Percentiles rank a stretch among this genome's conserved stretches.
Evolutionary conservation across 352 stramenopile genomes (phyloP).

Genomic region (Phytophthora uliginosa): DNA sequence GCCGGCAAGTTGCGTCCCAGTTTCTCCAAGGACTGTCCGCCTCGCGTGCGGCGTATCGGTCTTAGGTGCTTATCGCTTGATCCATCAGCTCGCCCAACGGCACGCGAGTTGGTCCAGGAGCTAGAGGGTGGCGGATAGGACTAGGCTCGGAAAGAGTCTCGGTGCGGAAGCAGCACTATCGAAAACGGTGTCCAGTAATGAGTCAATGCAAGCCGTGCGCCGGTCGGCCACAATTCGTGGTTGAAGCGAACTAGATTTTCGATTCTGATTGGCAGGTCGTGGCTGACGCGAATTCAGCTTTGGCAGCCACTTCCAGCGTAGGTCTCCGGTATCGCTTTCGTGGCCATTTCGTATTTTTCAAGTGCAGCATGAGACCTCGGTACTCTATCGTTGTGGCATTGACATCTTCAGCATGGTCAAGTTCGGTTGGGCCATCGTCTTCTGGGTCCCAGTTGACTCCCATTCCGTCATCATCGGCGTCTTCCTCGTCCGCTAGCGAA

Average conservation of each 20-base stretch:
- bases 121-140: slow-evolving; percentile 13
- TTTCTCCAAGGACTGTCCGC: slow-evolving; percentile 55
- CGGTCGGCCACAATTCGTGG: slow-evolving; percentile 19
- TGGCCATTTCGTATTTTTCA: slow-evolving; percentile 23
- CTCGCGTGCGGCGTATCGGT: slow-evolving; percentile 27
- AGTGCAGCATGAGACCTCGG: slow-evolving; percentile 7
- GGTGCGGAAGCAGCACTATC: not conserved
- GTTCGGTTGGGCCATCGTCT: slow-evolving; percentile 18
- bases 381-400: not conserved
- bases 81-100: slow-evolving; percentile 15
- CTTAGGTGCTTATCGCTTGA: slow-evolving; percentile 24
- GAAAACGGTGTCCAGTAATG: not conserved
- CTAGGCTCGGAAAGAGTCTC: not conserved
- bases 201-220: slow-evolving; percentile 1
- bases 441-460: slow-evolving; percentile 32
- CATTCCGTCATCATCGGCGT: slow-evolving; percentile 21
- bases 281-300: slow-evolving; percentile 34
- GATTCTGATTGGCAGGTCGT: slow-evolving; percentile 24
- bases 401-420: slow-evolving; percentile 26
- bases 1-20: slow-evolving; percentile 49
- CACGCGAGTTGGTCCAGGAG: slow-evolving; percentile 27
- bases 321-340: slow-evolving; percentile 16
- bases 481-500: slow-evolving; percentile 5
- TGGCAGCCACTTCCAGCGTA: slow-evolving; percentile 26
- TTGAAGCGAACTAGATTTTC: slow-evolving; percentile 27